Percentiles rank a stretch among this genome's conserved stretches.
Conservation (phyloP, 495 filamentous ascomycete species). For the Penicillium lagena region DNA sequence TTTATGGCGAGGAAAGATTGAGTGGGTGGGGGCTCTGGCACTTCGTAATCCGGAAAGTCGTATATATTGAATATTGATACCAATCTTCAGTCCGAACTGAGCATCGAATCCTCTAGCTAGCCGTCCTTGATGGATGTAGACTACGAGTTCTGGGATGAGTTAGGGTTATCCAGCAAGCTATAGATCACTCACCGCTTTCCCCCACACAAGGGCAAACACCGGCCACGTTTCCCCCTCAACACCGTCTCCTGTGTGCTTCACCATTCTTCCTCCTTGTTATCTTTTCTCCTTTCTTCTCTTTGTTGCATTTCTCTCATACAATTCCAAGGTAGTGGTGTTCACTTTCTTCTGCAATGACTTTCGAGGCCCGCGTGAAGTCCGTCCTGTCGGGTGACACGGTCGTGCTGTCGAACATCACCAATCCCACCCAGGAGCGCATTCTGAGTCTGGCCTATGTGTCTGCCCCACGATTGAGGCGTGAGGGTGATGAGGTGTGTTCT, state of each 20-base stretch:
- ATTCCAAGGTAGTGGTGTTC: slow-evolving; percentile 7
- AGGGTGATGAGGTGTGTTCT: slow-evolving; percentile 73
- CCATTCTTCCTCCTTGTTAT: slow-evolving; percentile 8
- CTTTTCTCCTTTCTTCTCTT: slow-evolving; percentile 5
- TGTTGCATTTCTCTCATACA: neutral
- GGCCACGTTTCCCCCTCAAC: slow-evolving; percentile 25
- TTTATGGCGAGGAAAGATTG: slow-evolving; percentile 32
- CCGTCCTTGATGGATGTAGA: too few relatives aligned
- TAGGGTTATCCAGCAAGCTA: too few relatives aligned
- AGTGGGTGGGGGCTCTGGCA: too few relatives aligned
- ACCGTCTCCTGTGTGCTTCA: slow-evolving; percentile 8
- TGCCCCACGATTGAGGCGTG: slow-evolving; percentile 76
- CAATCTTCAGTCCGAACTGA: too few relatives aligned
- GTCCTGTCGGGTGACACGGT: slow-evolving; percentile 91
- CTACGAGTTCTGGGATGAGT: too few relatives aligned
- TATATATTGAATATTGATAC: too few relatives aligned
- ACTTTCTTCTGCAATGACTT: slow-evolving; percentile 29
- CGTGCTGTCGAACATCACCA: slow-evolving; percentile 68
- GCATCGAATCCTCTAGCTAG: too few relatives aligned
- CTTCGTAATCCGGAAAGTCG: too few relatives aligned
- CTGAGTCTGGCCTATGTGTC: slow-evolving; percentile 88
- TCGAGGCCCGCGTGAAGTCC: slow-evolving; percentile 82
- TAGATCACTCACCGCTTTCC: slow-evolving; percentile 20
- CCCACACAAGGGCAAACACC: slow-evolving; percentile 18
- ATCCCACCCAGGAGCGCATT: slow-evolving; percentile 68